Evolutionary conservation across 2,329 filamentous ascomycete species (phyloP).

Genomic region (Aspergillus sojae): DNA sequence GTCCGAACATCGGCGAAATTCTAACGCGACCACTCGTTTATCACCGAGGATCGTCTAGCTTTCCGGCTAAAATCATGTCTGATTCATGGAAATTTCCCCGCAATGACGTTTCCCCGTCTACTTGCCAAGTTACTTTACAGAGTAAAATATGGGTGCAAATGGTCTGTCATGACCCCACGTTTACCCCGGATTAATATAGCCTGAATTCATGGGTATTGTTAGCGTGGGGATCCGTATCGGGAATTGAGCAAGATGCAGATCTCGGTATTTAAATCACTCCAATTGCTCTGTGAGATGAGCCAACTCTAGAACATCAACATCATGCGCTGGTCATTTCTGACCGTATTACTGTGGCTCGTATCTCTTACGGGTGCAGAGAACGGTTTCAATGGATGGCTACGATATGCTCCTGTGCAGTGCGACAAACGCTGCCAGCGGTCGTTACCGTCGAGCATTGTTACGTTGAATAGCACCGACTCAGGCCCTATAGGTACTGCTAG

Average conservation of each 20-base stretch:
- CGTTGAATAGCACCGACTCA: constrained; percentile 56
- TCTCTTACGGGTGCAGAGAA: constrained; percentile 53
- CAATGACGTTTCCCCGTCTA: neutral
- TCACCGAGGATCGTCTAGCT: neutral
- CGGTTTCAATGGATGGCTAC: constrained; percentile 65
- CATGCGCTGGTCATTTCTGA: neutral
- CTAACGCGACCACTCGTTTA: neutral
- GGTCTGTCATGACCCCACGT: neutral
- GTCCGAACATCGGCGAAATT: neutral
- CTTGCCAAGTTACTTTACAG: neutral
- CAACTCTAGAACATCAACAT: neutral
- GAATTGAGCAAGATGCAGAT: neutral
- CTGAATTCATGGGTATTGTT: constrained; percentile 1
- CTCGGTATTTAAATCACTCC: neutral
- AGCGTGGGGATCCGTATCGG: neutral
- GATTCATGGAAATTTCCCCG: neutral
- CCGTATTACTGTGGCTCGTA: neutral
- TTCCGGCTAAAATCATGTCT: neutral
- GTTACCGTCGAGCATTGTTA: constrained; percentile 54
- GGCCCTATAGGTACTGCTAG: constrained; percentile 64
- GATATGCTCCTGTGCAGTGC: constrained; percentile 60
- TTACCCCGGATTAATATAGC: constrained; percentile 6
- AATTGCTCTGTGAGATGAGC: neutral
- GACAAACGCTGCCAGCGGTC: constrained; percentile 39
- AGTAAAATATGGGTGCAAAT: neutral